Evolutionary conservation across 2,329 filamentous ascomycete species (phyloP), one percentile per base, ranked within the genome.

Genomic region (Pleurostoma richardsiae): DNA sequence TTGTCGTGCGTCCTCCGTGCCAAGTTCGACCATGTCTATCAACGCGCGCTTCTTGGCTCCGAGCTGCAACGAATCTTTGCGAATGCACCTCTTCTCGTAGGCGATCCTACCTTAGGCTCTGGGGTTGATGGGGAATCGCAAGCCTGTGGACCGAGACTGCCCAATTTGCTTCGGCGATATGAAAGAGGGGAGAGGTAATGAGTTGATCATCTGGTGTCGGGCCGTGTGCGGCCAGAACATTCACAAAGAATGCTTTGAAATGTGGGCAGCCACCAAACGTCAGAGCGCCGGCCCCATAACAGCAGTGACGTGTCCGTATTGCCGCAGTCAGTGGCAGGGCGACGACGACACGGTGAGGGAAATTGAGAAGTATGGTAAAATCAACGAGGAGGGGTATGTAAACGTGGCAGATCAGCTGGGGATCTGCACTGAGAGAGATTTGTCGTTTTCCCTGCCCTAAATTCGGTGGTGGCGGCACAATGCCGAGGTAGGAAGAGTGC

Each of bases 331-430:
- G 1, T 85, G 82, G 82, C 65, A 74, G 52, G 70, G 66, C 1
- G 73, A 74, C 26, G 62, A 69, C 26, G 63, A 66, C 3, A 56
- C 67, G 50, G 61, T 75, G 6, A 68, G 67, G 33, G 68, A 65
- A 31, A 70, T 79, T 28, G 66, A 65, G 42, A 73, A 68, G 51
- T 64, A 61, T 1, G 67, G 72, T 3, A 56, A 57, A 4, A 50
- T 65, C 1, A 69, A 67, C 28, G 56, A 57, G 1, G 79, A 83
- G 33, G 82, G 82, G 0, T 85, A 85, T 54, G 65, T 83, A 41
- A 85, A 85, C 57, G 74, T 85, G 3, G 80, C 78, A 2, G 62
- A 70, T 26, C 76, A 83, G 57, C 64, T 85, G n/a, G 82, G 81
- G 2, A 70, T 85, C 51, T 78, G 73, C 49, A 60, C 60, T 0